Base-by-base conservation (phyloP, 2,329 filamentous ascomycete genomes). In the Alternaria gaisen region DNA sequence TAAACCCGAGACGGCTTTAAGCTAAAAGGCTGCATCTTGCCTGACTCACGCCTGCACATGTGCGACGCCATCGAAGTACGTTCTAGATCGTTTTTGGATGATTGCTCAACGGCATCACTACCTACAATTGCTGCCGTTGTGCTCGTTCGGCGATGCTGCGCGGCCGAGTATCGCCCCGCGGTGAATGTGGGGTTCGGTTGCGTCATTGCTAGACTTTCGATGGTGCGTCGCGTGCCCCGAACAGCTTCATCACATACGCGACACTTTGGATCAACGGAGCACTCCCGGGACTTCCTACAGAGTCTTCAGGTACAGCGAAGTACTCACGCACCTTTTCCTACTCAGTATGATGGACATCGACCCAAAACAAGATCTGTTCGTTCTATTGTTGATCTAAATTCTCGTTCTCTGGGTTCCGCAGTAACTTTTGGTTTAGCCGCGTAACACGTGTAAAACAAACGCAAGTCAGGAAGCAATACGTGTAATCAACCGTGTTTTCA, bases 1-100 rank as follows among this genome's bases (percentile, higher is more conserved):
- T 64, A 64, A 58, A 54, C 43, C 64, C 61, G 62, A 18, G 10
- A 14, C 64, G 58, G 64, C 47, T 58, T 56, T 66, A 66, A 65
- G 28, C 28, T 51, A 16, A 11, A 20, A 46, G 18, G 14, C 22
- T 46, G 26, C 51, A 28, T 44, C 36, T 40, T 34, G 46, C 16
- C 40, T 61, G 60, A 65, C 38, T 65, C 60, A 63, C 53, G 36
- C 40, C 36, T 34, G 47, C 46, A 50, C 22, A 36, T n/a, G 53
- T 8, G 53, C 46, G 58, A 28, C 58, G 26, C 16, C 40, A 46
- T 32, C 20, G 22, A 30, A 9, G 12, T 30, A 50, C 26, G 40
- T 30, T 43, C 43, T 47, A 36, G 43, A 48, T 61, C 46, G 20
- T 48, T 4, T 53, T 57, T 56, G 43, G 43, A 59, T 9, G 14